phyloP scores from a whole-genome alignment of 805 yeast species.

The Saturnispora gosingensis region DNA sequence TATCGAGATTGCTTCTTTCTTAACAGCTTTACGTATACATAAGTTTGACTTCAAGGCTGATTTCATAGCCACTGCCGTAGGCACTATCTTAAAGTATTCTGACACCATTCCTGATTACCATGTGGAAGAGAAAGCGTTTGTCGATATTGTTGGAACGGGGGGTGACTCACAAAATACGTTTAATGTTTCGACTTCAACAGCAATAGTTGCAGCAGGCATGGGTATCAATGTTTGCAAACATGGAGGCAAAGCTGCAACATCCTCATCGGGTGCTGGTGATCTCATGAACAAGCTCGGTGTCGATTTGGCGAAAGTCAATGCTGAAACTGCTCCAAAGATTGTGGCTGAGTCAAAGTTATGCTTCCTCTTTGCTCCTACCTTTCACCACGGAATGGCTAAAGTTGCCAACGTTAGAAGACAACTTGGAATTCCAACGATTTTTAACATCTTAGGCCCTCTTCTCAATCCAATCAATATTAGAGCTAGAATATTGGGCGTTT shows the following conservation, averaged over 20 bases:
- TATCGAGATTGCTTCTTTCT: slow-evolving; percentile 67
- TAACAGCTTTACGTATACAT: slow-evolving; percentile 64
- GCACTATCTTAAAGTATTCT: slow-evolving; percentile 59
- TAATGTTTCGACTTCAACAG: slow-evolving; percentile 91
- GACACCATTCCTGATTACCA: slow-evolving; percentile 37
- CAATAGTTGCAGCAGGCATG: slow-evolving; percentile 91
- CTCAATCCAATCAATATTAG: slow-evolving; percentile 79
- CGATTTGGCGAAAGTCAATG: slow-evolving; percentile 62
- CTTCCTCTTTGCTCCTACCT: slow-evolving; percentile 85
- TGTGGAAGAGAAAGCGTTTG: slow-evolving; percentile 43
- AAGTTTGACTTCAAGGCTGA: slow-evolving; percentile 76
- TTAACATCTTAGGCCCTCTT: slow-evolving; percentile 89
- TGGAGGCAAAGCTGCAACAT: slow-evolving; percentile 96
- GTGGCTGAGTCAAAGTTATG: slow-evolving; percentile 44
- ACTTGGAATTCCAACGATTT: slow-evolving; percentile 85
- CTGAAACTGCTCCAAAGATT: slow-evolving; percentile 49
- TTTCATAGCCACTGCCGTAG: slow-evolving; percentile 79
- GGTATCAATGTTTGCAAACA: slow-evolving; percentile 78
- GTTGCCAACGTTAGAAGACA: slow-evolving; percentile 72
- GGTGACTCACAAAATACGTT: slow-evolving; percentile 98
- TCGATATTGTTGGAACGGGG: slow-evolving; percentile 97
- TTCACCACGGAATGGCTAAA: slow-evolving; percentile 83
- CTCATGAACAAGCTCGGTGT: slow-evolving; percentile 73
- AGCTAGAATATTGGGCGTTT: slow-evolving; percentile 86
- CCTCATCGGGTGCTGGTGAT: slow-evolving; percentile 91